phyloP scores from a whole-genome alignment of 2,329 filamentous ascomycete species.

The Neoarthrinium moseri region DNA sequence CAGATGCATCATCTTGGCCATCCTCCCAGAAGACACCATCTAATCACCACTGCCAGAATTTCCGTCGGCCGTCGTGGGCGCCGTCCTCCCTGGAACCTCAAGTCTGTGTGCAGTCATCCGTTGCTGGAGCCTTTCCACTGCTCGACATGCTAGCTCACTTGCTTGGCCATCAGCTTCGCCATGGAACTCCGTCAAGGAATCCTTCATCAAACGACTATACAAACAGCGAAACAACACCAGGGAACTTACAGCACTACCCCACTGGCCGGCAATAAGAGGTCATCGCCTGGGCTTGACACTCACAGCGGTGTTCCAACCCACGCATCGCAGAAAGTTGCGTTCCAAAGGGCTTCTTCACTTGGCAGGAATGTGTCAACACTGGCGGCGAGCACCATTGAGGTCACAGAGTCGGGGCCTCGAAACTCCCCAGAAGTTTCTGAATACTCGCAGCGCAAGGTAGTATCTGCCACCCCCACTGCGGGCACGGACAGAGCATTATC shows the following conservation, averaged over 20 bases:
- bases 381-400: constrained; percentile 46
- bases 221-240: constrained; percentile 40
- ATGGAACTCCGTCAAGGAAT: constrained; percentile 29
- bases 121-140: too few species aligned
- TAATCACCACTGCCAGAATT: too few species aligned
- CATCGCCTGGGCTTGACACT: constrained; percentile 19
- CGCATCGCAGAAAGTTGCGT: constrained; percentile 25
- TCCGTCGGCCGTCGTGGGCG: too few species aligned
- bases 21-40: too few species aligned
- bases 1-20: too few species aligned
- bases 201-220: constrained; percentile 50
- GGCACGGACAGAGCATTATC: constrained; percentile 55
- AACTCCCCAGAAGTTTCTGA: constrained; percentile 37
- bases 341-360: constrained; percentile 19
- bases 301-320: constrained; percentile 9
- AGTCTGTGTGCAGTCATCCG: too few species aligned
- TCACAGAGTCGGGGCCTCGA: constrained; percentile 19
- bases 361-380: constrained; percentile 23
- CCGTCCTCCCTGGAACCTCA: too few species aligned
- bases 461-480: constrained; percentile 53
- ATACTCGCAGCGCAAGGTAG: constrained; percentile 54
- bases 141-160: too few species aligned
- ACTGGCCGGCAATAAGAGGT: constrained; percentile 47
- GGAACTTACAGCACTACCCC: neutral
- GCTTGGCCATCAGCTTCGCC: neutral